Base-by-base conservation (phyloP, 306 rosid genomes). In the Casuarina glauca region DNA sequence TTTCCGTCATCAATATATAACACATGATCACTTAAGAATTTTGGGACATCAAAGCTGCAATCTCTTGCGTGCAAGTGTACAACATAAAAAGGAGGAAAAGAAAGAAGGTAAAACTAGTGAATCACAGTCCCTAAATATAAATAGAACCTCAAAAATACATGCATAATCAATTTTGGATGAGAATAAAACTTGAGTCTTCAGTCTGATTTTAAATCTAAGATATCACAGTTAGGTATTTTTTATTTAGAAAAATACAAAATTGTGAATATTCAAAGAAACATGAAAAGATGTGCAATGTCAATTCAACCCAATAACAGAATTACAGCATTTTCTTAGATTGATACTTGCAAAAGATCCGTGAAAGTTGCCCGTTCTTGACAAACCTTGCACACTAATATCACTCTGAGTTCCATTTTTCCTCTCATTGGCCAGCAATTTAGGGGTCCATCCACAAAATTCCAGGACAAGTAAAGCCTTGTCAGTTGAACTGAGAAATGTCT, bases 391-490 rank as follows among this genome's bases (percentile, higher is more conserved):
- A 60, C 70, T 79, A 69, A 75, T 73, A 41, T 60, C 87, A 72
- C 73, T 83, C 15, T 58, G 84, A 6, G 94, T 86, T 43, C 55
- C 91, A 74, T 91, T 86, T 73, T 62, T 85, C 74, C 52, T 85
- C 49, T 72, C 83, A 76, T 41, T 68, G 54, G 85, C 85, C 60
- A 89, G 75, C 84, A 94, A 83, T 53, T 80, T 83, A 0, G 83
- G 80, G 6, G 91, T 85, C 98, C 98, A 95, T 70, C 91, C 97
- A 79, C 98, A 95, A 76, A 92, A 89, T 70, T 95, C 98, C 20
- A 92, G 83, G 8, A 95, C 90, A 76, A 95, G 72, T 17, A 91
- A 45, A 55, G 96, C 92, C 75, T 51, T 86, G 60, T 95, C 97
- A 38, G 97, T 91, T 32, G 97, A 95, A 78, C 85, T 89, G 6